Base-by-base conservation (phyloP, 2,329 filamentous ascomycete species). In the Xylariaceae sp. region DNA sequence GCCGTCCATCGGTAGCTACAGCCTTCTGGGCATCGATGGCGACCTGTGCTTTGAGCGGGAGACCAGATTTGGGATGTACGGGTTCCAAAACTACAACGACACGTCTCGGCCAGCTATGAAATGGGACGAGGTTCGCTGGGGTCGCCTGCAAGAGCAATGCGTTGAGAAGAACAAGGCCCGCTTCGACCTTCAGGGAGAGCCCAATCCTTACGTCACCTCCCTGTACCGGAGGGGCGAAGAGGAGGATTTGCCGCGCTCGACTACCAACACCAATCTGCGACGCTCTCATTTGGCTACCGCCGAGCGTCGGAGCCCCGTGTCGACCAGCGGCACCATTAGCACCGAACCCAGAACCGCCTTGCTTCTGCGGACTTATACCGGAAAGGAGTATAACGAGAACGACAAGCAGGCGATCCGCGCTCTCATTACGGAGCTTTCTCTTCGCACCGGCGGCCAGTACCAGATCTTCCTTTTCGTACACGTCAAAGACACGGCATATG, bases 381-480 rank as follows among this genome's bases (percentile, higher is more conserved):
- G 77, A 36, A 87, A 84, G 54, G 57, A 74, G 18, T 94, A 88
- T 55, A 84, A 79, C 18, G 73, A 83, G 25, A 84, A 90, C 51
- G 84, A 90, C 53, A 76, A 83, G 51, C 77, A 89, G 54, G 80
- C 79, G 34, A 76, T 94, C 25, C 80, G 88, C 18, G 75, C 87
- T 22, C 72, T 93, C 51, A 76, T 94, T 45, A 80, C 76, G 38
- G 88, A 94, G 57, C 66, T 92, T 18, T 74, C 73, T 5, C 66
- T 93, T 36, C 77, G 79, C 39, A 82, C 82, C 12, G 85, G 86
- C 13, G 85, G 83, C 22, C 78, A 89, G 58, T 93, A 88, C 51
- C 76, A 88, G 46, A 78, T 92, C 2, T 84, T 85, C 51, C 64
- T 93, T 19, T 69, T 93, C 17, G 74, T 93, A 11, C 84, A 93